Conservation (phyloP, 169 alveolate genomes). For the Plasmodium yoelii region DNA sequence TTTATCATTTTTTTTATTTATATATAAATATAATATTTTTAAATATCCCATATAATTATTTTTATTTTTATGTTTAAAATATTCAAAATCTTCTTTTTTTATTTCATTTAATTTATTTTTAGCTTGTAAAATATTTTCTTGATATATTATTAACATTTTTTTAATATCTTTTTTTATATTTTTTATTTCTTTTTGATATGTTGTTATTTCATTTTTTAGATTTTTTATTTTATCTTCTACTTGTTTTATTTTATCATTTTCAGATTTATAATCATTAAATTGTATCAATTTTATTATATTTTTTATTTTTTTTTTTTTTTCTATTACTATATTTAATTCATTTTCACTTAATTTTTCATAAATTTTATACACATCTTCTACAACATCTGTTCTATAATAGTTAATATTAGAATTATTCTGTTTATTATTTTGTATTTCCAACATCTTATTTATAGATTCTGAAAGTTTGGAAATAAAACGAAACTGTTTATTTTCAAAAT, state of each 20-base stretch:
- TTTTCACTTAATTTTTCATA: background rate
- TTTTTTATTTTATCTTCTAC: background rate
- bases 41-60: constrained; percentile 27
- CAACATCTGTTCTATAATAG: too few species aligned
- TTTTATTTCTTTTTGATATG: background rate
- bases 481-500: background rate
- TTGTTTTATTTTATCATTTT: background rate
- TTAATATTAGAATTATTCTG: background rate
- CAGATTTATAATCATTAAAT: background rate
- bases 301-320: background rate
- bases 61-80: constrained; percentile 23
- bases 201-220: constrained; percentile 1
- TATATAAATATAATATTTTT: constrained; percentile 52
- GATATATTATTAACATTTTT: background rate
- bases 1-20: constrained; percentile 27
- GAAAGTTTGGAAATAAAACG: background rate
- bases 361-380: background rate
- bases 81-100: constrained; percentile 30
- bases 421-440: background rate
- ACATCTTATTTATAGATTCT: background rate
- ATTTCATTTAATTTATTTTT: constrained; percentile 36
- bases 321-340: background rate
- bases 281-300: background rate
- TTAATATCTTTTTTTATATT: background rate
- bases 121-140: background rate